These are phyloP conservation scores for Marasmius sp. DNA, from an alignment of 1,284 basidiomycete species.

Conservation along the genomic window DNA sequence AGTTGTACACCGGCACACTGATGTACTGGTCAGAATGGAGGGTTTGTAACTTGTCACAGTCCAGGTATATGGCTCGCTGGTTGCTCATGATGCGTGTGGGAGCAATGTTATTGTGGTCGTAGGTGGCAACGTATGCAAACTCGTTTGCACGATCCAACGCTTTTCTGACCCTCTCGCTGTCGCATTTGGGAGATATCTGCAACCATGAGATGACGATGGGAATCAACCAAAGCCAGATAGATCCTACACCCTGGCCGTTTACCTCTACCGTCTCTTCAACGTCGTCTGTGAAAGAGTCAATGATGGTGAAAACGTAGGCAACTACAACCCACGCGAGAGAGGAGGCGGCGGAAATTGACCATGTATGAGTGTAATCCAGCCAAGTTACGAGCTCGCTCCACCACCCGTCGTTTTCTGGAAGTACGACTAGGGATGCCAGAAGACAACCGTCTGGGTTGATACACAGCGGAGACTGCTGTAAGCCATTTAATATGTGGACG, in stretches of 20 bases:
- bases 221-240: slow-evolving; percentile 41
- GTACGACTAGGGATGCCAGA: slow-evolving; percentile 29
- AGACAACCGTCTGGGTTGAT: slow-evolving; percentile 20
- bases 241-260: slow-evolving; percentile 36
- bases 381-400: slow-evolving; percentile 24
- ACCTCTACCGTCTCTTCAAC: slow-evolving; percentile 19
- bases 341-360: slow-evolving; percentile 36
- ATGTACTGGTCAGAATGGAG: slow-evolving; percentile 17
- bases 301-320: slow-evolving; percentile 41
- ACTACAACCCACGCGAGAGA: slow-evolving; percentile 42
- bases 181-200: slow-evolving; percentile 40
- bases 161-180: slow-evolving; percentile 27
- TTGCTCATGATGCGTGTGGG: slow-evolving; percentile 4
- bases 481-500: slow-evolving; percentile 20
- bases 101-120: slow-evolving; percentile 5
- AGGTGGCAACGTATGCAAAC: slow-evolving; percentile 25
- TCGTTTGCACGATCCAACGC: slow-evolving; percentile 33
- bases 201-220: slow-evolving; percentile 41
- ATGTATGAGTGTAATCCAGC: slow-evolving; percentile 25
- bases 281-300: slow-evolving; percentile 33
- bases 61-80: slow-evolving; percentile 20
- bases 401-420: slow-evolving; percentile 31
- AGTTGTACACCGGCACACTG: slow-evolving; percentile 25
- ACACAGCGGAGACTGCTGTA: slow-evolving; percentile 31
- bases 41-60: background rate